phyloP scores from a whole-genome alignment of 345 rosid genomes.

The Schrenkiella parvula region DNA sequence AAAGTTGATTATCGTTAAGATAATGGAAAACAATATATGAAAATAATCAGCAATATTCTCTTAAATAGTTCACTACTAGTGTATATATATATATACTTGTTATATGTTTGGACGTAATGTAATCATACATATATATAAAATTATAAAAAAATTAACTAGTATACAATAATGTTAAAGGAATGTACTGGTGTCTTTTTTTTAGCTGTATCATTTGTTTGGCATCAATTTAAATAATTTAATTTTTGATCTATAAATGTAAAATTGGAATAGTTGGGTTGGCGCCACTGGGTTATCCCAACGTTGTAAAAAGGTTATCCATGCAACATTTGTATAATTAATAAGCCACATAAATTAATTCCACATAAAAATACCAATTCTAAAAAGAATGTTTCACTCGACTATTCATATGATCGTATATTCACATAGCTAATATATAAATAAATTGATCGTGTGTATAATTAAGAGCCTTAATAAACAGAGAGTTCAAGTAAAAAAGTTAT shows the following conservation, averaged over 20 bases:
- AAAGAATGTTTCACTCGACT: neutral
- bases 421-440: no score
- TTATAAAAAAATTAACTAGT: no score
- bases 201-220: neutral
- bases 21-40: neutral
- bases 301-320: slow-evolving; percentile 15
- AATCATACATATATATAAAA: no score
- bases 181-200: neutral
- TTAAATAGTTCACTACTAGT: neutral
- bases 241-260: neutral
- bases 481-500: neutral
- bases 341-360: slow-evolving; percentile 20
- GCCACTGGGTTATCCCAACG: slow-evolving; percentile 18
- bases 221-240: neutral
- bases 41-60: neutral
- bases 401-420: neutral
- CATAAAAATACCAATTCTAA: neutral
- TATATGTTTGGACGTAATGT: no score
- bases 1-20: no score
- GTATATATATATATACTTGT: no score
- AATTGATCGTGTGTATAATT: no score
- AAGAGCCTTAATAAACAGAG: no score
- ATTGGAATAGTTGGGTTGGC: slow-evolving; percentile 17
- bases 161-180: neutral
- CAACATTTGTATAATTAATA: slow-evolving; percentile 7